Conservation (phyloP, 1,139 yeast species). For the Debaryomyces subglobosus region DNA sequence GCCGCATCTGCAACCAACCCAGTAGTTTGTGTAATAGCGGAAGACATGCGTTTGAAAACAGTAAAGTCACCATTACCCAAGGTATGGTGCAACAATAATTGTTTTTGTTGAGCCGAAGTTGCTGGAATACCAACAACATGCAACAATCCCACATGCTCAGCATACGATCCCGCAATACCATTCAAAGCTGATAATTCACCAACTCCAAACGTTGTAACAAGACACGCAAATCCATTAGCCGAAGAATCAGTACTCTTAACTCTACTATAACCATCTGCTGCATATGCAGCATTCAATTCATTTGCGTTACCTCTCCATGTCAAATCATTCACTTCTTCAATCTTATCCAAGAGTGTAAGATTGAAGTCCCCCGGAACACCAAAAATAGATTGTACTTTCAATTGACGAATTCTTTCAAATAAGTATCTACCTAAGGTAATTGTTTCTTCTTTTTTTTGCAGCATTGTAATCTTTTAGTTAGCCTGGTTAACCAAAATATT, state of each 20-base stretch:
- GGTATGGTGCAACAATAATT: conserved; percentile 58
- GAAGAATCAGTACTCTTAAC: conserved; percentile 39
- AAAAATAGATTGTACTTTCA: conserved; percentile 65
- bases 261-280: conserved; percentile 74
- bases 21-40: conserved; percentile 35
- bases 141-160: conserved; percentile 60
- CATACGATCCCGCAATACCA: conserved; percentile 62
- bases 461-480: conserved; percentile 3
- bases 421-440: conserved; percentile 62
- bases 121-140: conserved; percentile 64
- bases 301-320: conserved; percentile 76
- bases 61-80: conserved; percentile 85
- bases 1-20: conserved; percentile 32
- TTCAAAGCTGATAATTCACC: conserved; percentile 64
- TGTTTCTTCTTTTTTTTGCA: conserved; percentile 13
- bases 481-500: not conserved
- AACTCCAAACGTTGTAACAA: conserved; percentile 70
- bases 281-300: conserved; percentile 72
- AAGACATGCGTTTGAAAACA: conserved; percentile 69
- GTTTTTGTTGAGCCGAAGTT: conserved; percentile 64
- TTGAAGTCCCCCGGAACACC: conserved; percentile 87
- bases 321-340: conserved; percentile 60
- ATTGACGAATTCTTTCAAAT: conserved; percentile 63
- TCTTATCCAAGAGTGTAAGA: conserved; percentile 64
- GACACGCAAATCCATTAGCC: conserved; percentile 49